Evolutionary conservation across 768 basidiomycete species (phyloP), one percentile per base, ranked within the genome.

Genomic region (Rhodotorula kratochvilovae): DNA sequence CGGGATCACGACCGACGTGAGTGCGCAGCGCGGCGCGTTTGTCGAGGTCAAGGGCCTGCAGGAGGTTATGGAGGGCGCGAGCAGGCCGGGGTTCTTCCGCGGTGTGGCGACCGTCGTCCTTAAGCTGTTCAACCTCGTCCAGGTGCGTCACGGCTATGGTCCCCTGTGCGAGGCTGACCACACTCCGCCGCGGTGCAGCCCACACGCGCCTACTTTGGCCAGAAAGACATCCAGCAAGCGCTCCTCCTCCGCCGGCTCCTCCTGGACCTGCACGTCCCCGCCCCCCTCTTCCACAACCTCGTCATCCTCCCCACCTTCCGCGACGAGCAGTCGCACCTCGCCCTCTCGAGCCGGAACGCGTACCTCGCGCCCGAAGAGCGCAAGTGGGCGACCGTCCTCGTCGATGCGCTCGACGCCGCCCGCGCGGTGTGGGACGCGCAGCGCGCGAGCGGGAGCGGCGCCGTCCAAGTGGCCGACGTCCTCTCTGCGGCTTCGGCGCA

Each of bases 181-280:
- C 36, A 3, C 21, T 15, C 16, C 19, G 5, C 35, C 23, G 13
- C 57, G 43, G 25, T 12, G 43, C 79, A 95, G 92, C 95, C 95
- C 11, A 90, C 90, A 56, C 86, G 88, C 73, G 88, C 90, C 31
- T 97, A 98, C 80, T 96, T 99, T 72, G 95, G 96, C 2, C 94
- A 98, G 81, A 98, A 98, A 79, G 95, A 98, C 79, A 96, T 99
- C 64, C 96, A 99, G 78, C 96, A 99, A 79, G 92, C 90, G 0
- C 82, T 97, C 25, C 81, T 99, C 56, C 83, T 98, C 43, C 88
- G 89, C 45, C 86, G 87, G 8, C 83, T 98, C 81, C 85, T 85
- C 63, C 82, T 84, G 39, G 96, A 99, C 80, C 83, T 96, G 11
- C 85, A 95, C 17, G 80, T 92, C n/a, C 82, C 89, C 12, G 85